A percentile compares a stretch with the other conserved stretches of the same genome.
Evolutionary conservation across 306 rosid genomes (phyloP).

Genomic region (Urtica urens): DNA sequence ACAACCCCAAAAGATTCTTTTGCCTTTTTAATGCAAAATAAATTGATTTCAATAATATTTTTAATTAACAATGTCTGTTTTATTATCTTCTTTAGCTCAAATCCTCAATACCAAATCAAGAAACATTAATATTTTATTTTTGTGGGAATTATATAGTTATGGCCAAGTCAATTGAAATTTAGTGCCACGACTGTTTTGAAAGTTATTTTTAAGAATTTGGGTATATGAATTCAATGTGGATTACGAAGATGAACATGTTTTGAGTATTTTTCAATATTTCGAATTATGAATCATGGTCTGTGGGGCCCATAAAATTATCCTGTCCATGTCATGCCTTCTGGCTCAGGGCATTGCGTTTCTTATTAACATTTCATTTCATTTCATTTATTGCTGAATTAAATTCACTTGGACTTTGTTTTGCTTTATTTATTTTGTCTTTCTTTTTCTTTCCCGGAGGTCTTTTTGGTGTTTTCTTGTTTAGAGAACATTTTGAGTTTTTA

Average conservation of each 20-base stretch:
- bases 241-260: background rate
- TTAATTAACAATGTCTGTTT: too few relatives aligned
- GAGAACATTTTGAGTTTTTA: background rate
- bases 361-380: background rate
- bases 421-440: background rate
- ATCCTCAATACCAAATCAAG: too few relatives aligned
- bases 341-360: background rate
- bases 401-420: background rate
- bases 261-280: background rate
- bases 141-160: too few relatives aligned
- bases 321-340: too few relatives aligned
- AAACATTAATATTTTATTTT: too few relatives aligned
- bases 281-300: conserved; percentile 5
- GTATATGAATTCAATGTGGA: too few relatives aligned
- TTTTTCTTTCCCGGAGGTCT: background rate
- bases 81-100: too few relatives aligned
- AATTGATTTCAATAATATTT: too few relatives aligned
- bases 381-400: background rate
- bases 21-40: too few relatives aligned
- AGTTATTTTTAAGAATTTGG: too few relatives aligned
- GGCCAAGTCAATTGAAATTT: too few relatives aligned
- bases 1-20: too few relatives aligned
- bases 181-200: conserved; percentile 1
- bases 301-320: conserved; percentile 8
- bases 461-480: background rate